These are phyloP conservation scores for Bryopsis sp. DNA, from an alignment of 139 green algal genomes.

Conservation along the genomic window DNA sequence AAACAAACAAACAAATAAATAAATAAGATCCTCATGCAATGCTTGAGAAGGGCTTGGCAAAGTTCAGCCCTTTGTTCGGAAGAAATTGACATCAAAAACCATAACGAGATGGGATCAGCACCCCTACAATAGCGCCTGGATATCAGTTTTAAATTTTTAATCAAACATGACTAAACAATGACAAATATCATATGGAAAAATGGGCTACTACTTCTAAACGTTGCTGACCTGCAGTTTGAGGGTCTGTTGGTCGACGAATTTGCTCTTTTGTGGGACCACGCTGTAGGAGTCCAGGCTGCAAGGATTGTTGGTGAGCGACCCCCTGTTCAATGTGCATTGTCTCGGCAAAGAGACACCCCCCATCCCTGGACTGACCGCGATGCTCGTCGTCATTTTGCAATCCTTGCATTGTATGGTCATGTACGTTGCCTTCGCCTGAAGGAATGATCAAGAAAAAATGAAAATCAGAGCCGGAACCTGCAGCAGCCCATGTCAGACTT, in stretches of 20 bases:
- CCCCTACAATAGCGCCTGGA: too few relatives aligned
- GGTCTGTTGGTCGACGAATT: conserved; percentile 94
- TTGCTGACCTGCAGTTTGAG: conserved; percentile 88
- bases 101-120: too few relatives aligned
- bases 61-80: too few relatives aligned
- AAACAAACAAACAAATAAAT: too few relatives aligned
- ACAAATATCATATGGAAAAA: too few relatives aligned
- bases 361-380: conserved; percentile 74
- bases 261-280: conserved; percentile 60
- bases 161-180: too few relatives aligned
- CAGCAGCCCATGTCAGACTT: too few relatives aligned
- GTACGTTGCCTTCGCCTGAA: conserved; percentile 72
- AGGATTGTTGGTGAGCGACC: conserved; percentile 22
- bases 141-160: too few relatives aligned
- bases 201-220: too few relatives aligned
- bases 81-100: too few relatives aligned
- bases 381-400: conserved; percentile 57
- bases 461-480: not conserved
- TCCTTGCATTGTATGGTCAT: conserved; percentile 82
- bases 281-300: conserved; percentile 78
- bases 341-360: conserved; percentile 64
- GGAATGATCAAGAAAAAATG: not conserved
- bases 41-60: too few relatives aligned
- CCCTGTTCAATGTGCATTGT: conserved; percentile 27
- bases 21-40: too few relatives aligned